These are phyloP conservation scores for Colletotrichum simmondsii DNA, from an alignment of 2,329 filamentous ascomycete species.

Conservation along the genomic window DNA sequence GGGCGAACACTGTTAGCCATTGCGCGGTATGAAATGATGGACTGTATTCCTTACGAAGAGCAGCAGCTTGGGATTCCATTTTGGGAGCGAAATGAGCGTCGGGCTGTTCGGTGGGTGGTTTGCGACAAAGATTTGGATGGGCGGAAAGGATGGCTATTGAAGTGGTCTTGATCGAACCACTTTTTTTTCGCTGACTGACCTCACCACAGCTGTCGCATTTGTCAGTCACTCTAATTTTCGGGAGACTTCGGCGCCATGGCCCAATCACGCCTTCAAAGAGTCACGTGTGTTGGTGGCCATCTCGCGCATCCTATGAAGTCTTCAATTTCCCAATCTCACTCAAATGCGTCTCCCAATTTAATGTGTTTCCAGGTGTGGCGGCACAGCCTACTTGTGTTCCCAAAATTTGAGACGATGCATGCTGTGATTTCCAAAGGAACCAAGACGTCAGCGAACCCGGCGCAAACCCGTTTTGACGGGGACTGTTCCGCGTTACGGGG, in stretches of 20 bases:
- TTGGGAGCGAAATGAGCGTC: conserved; percentile 13
- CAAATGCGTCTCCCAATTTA: too few relatives aligned
- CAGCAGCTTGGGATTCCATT: conserved; percentile 44
- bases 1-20: conserved; percentile 11
- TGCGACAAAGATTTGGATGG: conserved; percentile 1
- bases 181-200: conserved; percentile 34
- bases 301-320: too few relatives aligned
- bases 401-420: neutral
- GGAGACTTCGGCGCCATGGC: neutral
- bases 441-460: neutral
- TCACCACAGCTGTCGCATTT: conserved; percentile 32
- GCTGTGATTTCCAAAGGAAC: too few relatives aligned
- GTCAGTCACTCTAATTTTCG: conserved; percentile 26
- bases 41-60: conserved; percentile 41
- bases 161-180: conserved; percentile 21
- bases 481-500: neutral
- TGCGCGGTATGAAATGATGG: neutral
- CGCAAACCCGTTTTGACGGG: neutral
- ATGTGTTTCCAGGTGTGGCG: too few relatives aligned
- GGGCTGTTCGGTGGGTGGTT: neutral
- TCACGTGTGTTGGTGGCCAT: conserved; percentile 14
- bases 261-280: conserved; percentile 26
- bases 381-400: neutral
- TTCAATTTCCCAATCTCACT: too few relatives aligned
- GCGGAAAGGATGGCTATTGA: neutral